Evolutionary conservation across 768 basidiomycete species (phyloP).

Genomic region (Chalciporus pseudorubinellus): DNA sequence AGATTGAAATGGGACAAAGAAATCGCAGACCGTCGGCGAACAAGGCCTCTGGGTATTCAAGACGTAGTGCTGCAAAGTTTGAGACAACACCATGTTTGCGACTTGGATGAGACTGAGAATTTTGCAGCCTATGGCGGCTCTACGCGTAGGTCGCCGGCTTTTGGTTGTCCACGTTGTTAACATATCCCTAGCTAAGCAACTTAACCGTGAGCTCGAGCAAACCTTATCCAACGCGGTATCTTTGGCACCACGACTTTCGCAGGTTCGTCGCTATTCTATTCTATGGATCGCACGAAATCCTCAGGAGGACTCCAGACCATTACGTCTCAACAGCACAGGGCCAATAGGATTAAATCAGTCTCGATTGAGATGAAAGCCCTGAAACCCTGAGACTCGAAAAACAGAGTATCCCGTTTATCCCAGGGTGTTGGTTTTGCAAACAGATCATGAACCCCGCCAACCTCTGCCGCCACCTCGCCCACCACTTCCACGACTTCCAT

Average conservation of each 20-base stretch:
- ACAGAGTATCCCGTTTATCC: neutral
- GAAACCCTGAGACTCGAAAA: constrained; percentile 37
- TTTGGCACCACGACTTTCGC: constrained; percentile 47
- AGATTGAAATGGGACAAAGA: constrained; percentile 72
- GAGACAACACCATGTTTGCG: constrained; percentile 32
- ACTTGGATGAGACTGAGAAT: constrained; percentile 24
- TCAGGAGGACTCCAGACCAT: constrained; percentile 37
- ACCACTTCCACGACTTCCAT: constrained; percentile 45
- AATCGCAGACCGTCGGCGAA: constrained; percentile 65
- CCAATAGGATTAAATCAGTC: constrained; percentile 43
- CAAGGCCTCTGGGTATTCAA: constrained; percentile 54
- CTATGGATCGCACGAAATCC: neutral
- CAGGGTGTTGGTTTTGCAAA: neutral
- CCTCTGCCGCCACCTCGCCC: constrained; percentile 42
- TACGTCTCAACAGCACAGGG: constrained; percentile 50
- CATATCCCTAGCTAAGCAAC: constrained; percentile 15
- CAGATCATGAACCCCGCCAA: constrained; percentile 47
- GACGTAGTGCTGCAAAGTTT: constrained; percentile 39
- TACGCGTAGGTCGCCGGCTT: constrained; percentile 9
- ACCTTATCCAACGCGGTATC: constrained; percentile 36
- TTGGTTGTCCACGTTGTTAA: neutral
- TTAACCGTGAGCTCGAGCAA: constrained; percentile 24
- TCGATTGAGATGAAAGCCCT: constrained; percentile 50
- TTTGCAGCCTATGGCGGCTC: neutral
- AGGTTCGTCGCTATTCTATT: constrained; percentile 37